Percentiles rank a stretch among this genome's conserved stretches.
These are phyloP conservation scores for Fonsecaea nubica DNA, from an alignment of 2,329 filamentous ascomycete species.

Conservation along the genomic window DNA sequence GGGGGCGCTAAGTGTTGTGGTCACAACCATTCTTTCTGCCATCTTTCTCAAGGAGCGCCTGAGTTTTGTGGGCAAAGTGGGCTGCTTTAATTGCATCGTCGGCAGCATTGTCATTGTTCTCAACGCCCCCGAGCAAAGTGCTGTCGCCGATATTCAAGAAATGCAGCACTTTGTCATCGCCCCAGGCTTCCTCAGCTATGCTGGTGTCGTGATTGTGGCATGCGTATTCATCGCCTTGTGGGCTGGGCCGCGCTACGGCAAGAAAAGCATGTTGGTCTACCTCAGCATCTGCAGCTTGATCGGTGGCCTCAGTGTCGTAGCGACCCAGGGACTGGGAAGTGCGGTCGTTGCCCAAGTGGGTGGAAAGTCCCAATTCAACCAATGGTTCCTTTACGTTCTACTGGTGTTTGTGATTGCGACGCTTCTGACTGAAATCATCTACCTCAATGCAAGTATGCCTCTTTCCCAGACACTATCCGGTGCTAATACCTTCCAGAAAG, in stretches of 20 bases:
- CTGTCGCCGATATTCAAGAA: constrained; percentile 85
- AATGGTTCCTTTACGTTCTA: constrained; percentile 95
- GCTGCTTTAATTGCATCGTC: constrained; percentile 92
- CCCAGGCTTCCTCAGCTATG: constrained; percentile 84
- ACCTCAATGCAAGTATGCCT: constrained; percentile 77
- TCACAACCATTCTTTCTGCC: constrained; percentile 87
- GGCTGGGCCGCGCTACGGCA: constrained; percentile 85
- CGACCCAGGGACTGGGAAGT: constrained; percentile 88
- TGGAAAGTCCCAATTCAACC: constrained; percentile 87
- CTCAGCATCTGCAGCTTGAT: constrained; percentile 95
- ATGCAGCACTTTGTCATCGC: constrained; percentile 88
- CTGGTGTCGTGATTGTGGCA: constrained; percentile 80
- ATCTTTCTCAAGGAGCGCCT: constrained; percentile 95
- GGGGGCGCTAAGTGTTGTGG: constrained; percentile 88
- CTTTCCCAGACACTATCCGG: not conserved
- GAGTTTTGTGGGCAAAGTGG: constrained; percentile 94
- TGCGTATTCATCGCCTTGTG: constrained; percentile 76
- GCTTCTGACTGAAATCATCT: constrained; percentile 90
- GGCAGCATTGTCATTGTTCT: constrained; percentile 92
- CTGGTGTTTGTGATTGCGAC: constrained; percentile 90
- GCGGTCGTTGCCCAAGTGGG: constrained; percentile 86
- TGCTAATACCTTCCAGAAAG: constrained; percentile 73
- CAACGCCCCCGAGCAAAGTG: constrained; percentile 86
- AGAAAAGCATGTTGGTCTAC: constrained; percentile 97
- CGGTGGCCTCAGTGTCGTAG: constrained; percentile 91